Evolutionary conservation across 768 basidiomycete species (phyloP).

Genomic region (Aureoboletus auriporus): DNA sequence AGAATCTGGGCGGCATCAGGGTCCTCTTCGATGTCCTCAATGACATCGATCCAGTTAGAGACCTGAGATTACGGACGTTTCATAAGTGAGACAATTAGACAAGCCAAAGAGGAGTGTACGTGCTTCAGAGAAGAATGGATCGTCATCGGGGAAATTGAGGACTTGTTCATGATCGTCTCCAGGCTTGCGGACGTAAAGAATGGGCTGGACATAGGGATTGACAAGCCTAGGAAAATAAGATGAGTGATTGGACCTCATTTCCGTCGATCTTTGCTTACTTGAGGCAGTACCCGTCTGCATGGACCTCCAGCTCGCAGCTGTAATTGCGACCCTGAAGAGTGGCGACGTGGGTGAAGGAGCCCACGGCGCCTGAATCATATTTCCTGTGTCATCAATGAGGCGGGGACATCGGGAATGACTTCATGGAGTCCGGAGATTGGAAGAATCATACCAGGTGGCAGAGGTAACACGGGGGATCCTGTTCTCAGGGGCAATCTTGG

Average conservation of each 20-base stretch:
- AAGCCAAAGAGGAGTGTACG: neutral
- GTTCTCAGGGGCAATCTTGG: constrained; percentile 77
- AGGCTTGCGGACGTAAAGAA: constrained; percentile 80
- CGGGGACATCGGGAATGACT: constrained; percentile 10
- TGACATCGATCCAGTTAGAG: constrained; percentile 83
- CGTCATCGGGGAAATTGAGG: constrained; percentile 73
- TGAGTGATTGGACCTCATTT: constrained; percentile 6
- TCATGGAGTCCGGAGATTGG: constrained; percentile 18
- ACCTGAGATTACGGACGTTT: constrained; percentile 31
- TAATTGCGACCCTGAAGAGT: constrained; percentile 92
- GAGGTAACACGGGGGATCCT: constrained; percentile 92
- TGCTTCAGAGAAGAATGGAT: constrained; percentile 91
- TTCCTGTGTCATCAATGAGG: constrained; percentile 54
- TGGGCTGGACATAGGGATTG: constrained; percentile 91
- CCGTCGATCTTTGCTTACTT: constrained; percentile 46
- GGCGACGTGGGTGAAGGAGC: constrained; percentile 85
- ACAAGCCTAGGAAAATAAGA: constrained; percentile 53
- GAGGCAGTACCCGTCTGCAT: constrained; percentile 87
- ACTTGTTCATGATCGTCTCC: constrained; percentile 75
- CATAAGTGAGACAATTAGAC: neutral
- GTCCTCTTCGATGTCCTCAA: constrained; percentile 88
- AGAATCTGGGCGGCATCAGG: constrained; percentile 78
- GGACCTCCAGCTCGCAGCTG: constrained; percentile 91
- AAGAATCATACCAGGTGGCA: constrained; percentile 70
- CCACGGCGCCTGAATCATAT: constrained; percentile 92